These are phyloP conservation scores for Ophiostoma himal-ulmi DNA, from an alignment of 2,329 filamentous ascomycete genomes.

Conservation along the genomic window DNA sequence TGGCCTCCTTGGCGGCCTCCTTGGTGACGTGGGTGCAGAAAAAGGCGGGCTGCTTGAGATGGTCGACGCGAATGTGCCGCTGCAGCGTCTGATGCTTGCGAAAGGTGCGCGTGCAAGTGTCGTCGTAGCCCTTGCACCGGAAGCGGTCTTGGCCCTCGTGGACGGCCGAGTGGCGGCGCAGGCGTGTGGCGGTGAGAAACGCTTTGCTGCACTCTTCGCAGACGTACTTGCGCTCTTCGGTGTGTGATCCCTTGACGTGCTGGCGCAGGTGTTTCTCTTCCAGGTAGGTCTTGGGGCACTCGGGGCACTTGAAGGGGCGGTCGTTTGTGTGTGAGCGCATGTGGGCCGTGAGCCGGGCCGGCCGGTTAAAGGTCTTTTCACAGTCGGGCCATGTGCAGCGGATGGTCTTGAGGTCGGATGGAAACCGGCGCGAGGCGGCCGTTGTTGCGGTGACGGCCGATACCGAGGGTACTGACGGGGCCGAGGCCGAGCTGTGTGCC, in stretches of 20 bases:
- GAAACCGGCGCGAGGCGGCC: conserved; percentile 38
- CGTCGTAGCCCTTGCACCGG: conserved; percentile 62
- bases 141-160: conserved; percentile 74
- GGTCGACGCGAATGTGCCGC: conserved; percentile 71
- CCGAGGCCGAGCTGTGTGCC: conserved; percentile 21
- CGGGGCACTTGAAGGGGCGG: conserved; percentile 68
- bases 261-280: conserved; percentile 81
- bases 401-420: conserved; percentile 70
- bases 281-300: conserved; percentile 77
- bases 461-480: conserved; percentile 18
- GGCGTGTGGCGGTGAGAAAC: conserved; percentile 72
- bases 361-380: conserved; percentile 79
- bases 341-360: conserved; percentile 72
- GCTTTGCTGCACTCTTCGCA: conserved; percentile 76
- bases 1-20: neutral
- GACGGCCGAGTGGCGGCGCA: conserved; percentile 70
- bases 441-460: conserved; percentile 9
- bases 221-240: conserved; percentile 59
- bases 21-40: conserved; percentile 51
- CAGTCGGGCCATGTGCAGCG: conserved; percentile 70
- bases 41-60: conserved; percentile 66
- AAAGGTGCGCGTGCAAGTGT: conserved; percentile 69
- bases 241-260: conserved; percentile 78
- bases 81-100: conserved; percentile 82
- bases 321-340: conserved; percentile 80